Conservation (phyloP, 106 monocot genomes). For the Acorus calamus region DNA sequence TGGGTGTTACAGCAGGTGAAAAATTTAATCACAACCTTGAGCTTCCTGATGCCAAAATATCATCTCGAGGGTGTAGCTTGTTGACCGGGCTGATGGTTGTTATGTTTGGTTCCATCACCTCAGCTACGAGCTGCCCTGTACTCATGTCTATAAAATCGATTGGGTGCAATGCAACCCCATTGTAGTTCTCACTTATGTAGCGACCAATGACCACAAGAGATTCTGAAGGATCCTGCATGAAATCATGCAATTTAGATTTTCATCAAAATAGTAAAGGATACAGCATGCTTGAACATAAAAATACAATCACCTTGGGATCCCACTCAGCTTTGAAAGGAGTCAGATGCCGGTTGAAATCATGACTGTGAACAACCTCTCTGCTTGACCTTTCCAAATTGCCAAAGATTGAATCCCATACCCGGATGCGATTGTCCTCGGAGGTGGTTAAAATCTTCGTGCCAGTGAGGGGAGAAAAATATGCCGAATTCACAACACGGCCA, state of each 20-base stretch:
- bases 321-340: slow-evolving; percentile 93
- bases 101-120: slow-evolving; percentile 70
- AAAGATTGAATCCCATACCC: slow-evolving; percentile 94
- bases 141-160: slow-evolving; percentile 86
- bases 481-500: slow-evolving; percentile 79
- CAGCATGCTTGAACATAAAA: background rate
- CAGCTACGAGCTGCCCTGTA: slow-evolving; percentile 70
- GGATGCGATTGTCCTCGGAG: slow-evolving; percentile 79
- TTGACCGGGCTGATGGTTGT: slow-evolving; percentile 90
- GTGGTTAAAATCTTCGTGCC: slow-evolving; percentile 87
- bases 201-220: slow-evolving; percentile 83
- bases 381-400: slow-evolving; percentile 58
- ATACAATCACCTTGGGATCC: slow-evolving; percentile 76
- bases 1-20: too few species aligned
- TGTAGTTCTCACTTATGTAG: slow-evolving; percentile 90
- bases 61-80: slow-evolving; percentile 81
- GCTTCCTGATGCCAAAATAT: slow-evolving; percentile 84
- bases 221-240: slow-evolving; percentile 66
- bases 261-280: background rate
- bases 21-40: slow-evolving; percentile 39
- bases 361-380: slow-evolving; percentile 89
- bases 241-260: background rate
- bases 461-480: slow-evolving; percentile 66
- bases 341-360: slow-evolving; percentile 88
- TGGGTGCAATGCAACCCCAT: slow-evolving; percentile 84